These are phyloP conservation scores for Scenedesmus sp. DNA, from an alignment of 163 green algal genomes.

Conservation along the genomic window DNA sequence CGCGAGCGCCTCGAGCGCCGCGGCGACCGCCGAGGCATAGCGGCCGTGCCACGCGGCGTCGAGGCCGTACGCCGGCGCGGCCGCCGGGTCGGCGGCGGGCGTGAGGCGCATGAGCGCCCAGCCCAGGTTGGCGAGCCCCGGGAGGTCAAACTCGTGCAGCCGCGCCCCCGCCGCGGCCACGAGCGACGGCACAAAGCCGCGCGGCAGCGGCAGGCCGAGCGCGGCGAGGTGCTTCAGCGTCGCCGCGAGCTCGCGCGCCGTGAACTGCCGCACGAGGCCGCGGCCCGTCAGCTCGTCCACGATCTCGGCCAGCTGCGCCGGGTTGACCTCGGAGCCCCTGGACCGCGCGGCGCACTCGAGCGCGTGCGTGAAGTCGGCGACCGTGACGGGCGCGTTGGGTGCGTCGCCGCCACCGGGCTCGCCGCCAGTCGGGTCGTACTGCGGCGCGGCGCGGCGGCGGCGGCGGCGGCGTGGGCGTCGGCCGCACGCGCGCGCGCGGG, in stretches of 20 bases:
- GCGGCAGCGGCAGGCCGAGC: slow-evolving; percentile 10
- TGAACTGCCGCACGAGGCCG: neutral
- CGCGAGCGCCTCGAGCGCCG: too few relatives aligned
- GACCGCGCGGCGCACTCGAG: slow-evolving; percentile 5
- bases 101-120: slow-evolving; percentile 23
- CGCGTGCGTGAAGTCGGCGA: slow-evolving; percentile 15
- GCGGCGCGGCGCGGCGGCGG: too few relatives aligned
- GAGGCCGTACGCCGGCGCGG: neutral
- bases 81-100: neutral
- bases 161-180: neutral
- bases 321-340: slow-evolving; percentile 13
- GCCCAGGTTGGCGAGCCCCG: slow-evolving; percentile 5
- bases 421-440: too few relatives aligned
- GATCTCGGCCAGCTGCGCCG: slow-evolving; percentile 10
- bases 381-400: neutral
- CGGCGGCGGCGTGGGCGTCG: too few relatives aligned
- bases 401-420: neutral
- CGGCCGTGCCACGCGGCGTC: neutral
- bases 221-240: slow-evolving; percentile 18
- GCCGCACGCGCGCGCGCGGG: too few relatives aligned
- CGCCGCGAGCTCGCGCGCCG: neutral
- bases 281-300: neutral
- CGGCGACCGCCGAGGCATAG: neutral
- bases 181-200: neutral
- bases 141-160: neutral